Conservation (phyloP, 23 red algal genomes). For the Gracilariopsis chorda region DNA sequence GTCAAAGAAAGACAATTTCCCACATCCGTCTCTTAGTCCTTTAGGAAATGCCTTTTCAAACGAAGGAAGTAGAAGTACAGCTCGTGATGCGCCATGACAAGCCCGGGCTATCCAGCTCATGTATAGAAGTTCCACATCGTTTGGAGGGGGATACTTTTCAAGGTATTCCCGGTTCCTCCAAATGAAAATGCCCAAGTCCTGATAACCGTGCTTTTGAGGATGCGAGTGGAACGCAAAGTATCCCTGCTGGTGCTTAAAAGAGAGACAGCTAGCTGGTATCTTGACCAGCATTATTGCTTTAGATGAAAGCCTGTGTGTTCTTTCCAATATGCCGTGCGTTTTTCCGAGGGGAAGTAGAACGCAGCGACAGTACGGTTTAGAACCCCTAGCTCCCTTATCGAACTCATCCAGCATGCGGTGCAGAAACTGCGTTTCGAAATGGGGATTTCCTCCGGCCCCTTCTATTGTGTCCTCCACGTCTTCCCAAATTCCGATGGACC, state of each 20-base stretch:
- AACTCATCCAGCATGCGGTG: background rate
- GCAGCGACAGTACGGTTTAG: background rate
- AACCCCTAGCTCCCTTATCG: background rate
- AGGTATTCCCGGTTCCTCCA: background rate
- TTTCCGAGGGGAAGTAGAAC: background rate
- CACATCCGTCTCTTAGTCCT: background rate
- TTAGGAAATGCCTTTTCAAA: background rate
- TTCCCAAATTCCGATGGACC: no score
- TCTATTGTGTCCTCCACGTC: no score
- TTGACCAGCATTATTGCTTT: background rate
- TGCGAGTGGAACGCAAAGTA: background rate
- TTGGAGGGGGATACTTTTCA: background rate
- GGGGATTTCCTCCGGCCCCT: conserved; percentile 12
- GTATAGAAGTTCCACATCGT: background rate
- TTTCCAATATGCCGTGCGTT: background rate
- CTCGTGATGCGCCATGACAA: background rate
- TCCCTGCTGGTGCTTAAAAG: background rate
- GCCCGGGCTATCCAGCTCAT: background rate
- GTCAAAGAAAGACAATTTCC: no score
- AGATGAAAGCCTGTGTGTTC: background rate
- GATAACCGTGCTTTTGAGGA: background rate
- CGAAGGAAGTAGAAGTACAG: background rate
- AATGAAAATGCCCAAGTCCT: background rate
- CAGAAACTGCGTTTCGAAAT: background rate
- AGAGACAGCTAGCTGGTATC: background rate